phyloP scores from a whole-genome alignment of 1,284 basidiomycete genomes.

The Sporisorium sorghi region DNA sequence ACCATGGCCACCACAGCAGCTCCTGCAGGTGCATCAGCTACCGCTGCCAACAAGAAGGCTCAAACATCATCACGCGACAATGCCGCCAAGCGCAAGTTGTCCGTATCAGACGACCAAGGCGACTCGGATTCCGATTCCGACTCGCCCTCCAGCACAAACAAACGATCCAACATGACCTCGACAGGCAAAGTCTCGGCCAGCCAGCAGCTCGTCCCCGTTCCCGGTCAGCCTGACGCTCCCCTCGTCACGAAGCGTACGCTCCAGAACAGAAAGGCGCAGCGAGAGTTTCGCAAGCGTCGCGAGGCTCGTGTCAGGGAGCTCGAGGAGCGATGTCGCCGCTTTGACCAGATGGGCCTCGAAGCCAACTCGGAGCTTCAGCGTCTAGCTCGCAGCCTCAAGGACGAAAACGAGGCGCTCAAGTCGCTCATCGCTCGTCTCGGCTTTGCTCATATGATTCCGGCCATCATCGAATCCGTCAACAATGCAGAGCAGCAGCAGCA shows the following conservation, averaged over 20 bases:
- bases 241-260: slow-evolving; percentile 62
- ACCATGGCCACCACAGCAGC: slow-evolving; percentile 20
- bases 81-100: slow-evolving; percentile 34
- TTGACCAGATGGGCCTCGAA: slow-evolving; percentile 65
- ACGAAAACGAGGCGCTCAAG: slow-evolving; percentile 64
- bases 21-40: slow-evolving; percentile 1
- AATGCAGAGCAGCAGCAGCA: slow-evolving; percentile 13
- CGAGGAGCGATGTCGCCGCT: slow-evolving; percentile 62
- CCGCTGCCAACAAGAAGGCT: slow-evolving; percentile 22
- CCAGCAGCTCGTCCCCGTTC: slow-evolving; percentile 53
- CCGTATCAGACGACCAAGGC: slow-evolving; percentile 26
- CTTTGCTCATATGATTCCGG: slow-evolving; percentile 56
- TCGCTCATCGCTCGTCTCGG: slow-evolving; percentile 59
- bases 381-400: slow-evolving; percentile 57
- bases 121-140: slow-evolving; percentile 31
- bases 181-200: slow-evolving; percentile 39
- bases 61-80: slow-evolving; percentile 10
- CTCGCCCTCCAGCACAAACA: slow-evolving; percentile 20
- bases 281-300: slow-evolving; percentile 64
- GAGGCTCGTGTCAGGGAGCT: slow-evolving; percentile 63
- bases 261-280: slow-evolving; percentile 63
- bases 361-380: slow-evolving; percentile 63
- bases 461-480: slow-evolving; percentile 48
- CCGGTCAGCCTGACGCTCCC: slow-evolving; percentile 50
- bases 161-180: slow-evolving; percentile 19